phyloP scores from a whole-genome alignment of 768 basidiomycete species.

The Psilocybe cubensis region DNA sequence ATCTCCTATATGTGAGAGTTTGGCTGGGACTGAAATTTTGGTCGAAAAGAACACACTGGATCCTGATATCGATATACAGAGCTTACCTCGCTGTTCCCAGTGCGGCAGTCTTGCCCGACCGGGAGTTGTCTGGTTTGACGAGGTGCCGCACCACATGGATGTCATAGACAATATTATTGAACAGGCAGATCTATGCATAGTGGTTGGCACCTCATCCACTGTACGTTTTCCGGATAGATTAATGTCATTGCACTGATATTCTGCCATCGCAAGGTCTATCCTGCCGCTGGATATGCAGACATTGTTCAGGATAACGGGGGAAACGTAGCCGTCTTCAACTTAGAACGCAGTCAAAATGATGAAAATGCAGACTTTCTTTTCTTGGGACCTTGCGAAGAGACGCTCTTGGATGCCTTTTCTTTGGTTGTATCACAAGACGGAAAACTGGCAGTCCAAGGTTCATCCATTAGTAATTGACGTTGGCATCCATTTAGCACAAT shows the following conservation, averaged over 20 bases:
- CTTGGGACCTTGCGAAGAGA: constrained; percentile 50
- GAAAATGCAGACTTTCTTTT: constrained; percentile 53
- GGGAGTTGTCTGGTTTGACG: constrained; percentile 65
- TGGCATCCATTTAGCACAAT: neutral
- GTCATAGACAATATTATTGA: constrained; percentile 44
- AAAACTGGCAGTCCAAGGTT: constrained; percentile 8
- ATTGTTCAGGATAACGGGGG: constrained; percentile 39
- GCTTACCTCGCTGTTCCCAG: constrained; percentile 47
- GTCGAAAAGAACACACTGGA: constrained; percentile 38
- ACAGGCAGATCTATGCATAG: constrained; percentile 53
- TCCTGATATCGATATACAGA: constrained; percentile 37
- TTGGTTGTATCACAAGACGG: constrained; percentile 18
- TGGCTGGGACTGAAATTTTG: constrained; percentile 46
- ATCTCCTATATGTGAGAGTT: constrained; percentile 48
- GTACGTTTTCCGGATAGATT: constrained; percentile 31
- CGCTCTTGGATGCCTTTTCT: constrained; percentile 45
- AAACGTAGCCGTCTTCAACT: constrained; percentile 42
- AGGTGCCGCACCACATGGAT: constrained; percentile 41
- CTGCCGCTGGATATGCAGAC: constrained; percentile 42
- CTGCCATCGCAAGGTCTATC: constrained; percentile 38
- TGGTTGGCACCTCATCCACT: constrained; percentile 58
- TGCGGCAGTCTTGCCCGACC: constrained; percentile 50
- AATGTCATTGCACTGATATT: neutral
- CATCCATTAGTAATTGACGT: neutral
- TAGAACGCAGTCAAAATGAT: constrained; percentile 39